phyloP scores from a whole-genome alignment of 129 eudicot genomes.

The Silybum marianum region DNA sequence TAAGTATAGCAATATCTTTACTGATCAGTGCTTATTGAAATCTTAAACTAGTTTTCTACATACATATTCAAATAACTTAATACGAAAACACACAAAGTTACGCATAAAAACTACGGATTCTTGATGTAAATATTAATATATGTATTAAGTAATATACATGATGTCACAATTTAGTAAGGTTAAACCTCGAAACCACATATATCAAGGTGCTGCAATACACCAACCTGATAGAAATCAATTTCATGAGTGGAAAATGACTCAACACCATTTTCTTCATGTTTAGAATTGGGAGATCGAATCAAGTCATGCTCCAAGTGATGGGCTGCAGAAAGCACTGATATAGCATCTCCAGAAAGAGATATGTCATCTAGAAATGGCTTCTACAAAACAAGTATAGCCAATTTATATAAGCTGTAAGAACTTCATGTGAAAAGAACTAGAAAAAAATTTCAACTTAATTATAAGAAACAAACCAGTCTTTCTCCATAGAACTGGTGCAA shows the following conservation, averaged over 20 bases:
- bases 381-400: conserved; percentile 39
- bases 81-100: conserved; percentile 14
- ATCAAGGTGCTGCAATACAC: conserved; percentile 19
- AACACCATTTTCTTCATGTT: conserved; percentile 40
- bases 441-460: not conserved
- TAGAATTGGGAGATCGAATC: conserved; percentile 46
- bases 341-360: conserved; percentile 76
- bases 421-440: conserved; percentile 6
- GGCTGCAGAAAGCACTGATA: conserved; percentile 80
- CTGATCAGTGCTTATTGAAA: conserved; percentile 1
- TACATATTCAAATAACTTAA: conserved; percentile 4
- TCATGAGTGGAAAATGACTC: conserved; percentile 20
- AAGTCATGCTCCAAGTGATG: conserved; percentile 62
- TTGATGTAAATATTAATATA: not conserved
- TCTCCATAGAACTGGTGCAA: conserved; percentile 74
- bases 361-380: conserved; percentile 61
- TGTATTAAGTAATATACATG: not conserved
- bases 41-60: conserved; percentile 15
- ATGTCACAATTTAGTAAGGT: not conserved
- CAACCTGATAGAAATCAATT: conserved; percentile 69
- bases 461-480: conserved; percentile 64
- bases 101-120: not conserved
- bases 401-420: conserved; percentile 11
- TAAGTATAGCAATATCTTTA: conserved; percentile 1
- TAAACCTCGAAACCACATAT: conserved; percentile 3